Evolutionary conservation across 2,329 filamentous ascomycete species (phyloP).

Genomic region (Akanthomyces lecanii): DNA sequence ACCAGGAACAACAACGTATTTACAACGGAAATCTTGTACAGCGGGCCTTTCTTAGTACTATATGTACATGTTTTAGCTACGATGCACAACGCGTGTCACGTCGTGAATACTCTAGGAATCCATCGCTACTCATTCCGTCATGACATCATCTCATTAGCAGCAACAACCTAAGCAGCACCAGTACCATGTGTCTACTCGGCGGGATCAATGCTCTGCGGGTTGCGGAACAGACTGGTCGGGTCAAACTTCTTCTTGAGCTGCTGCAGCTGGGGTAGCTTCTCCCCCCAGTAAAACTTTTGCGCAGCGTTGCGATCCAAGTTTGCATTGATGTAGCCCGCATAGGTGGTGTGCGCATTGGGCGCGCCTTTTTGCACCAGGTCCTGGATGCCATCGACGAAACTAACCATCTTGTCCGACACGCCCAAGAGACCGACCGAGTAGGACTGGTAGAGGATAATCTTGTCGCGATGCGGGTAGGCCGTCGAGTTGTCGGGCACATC

Average conservation of each 20-base stretch:
- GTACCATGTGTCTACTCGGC: constrained; percentile 13
- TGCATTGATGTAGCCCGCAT: constrained; percentile 61
- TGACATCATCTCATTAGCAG: too few relatives aligned
- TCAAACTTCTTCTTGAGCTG: constrained; percentile 50
- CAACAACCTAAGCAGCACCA: too few relatives aligned
- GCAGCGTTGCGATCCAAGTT: constrained; percentile 37
- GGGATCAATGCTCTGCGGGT: constrained; percentile 52
- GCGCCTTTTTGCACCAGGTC: constrained; percentile 36
- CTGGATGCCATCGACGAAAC: constrained; percentile 51
- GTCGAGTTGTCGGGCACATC: constrained; percentile 53
- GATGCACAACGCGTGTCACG: not conserved
- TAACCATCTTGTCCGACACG: constrained; percentile 41
- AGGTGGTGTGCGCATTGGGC: constrained; percentile 44
- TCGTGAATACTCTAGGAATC: not conserved
- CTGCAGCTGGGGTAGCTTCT: constrained; percentile 44
- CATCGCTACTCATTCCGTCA: not conserved
- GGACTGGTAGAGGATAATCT: constrained; percentile 59
- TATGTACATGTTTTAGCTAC: not conserved
- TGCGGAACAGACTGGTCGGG: constrained; percentile 51
- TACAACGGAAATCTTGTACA: too few relatives aligned
- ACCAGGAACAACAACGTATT: too few relatives aligned
- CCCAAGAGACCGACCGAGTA: constrained; percentile 51
- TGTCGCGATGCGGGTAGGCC: constrained; percentile 60
- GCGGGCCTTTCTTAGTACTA: not conserved
- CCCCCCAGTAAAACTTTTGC: constrained; percentile 52